phyloP scores from a whole-genome alignment of 2,329 filamentous ascomycete genomes.

The Endoconidiophora laricicola region DNA sequence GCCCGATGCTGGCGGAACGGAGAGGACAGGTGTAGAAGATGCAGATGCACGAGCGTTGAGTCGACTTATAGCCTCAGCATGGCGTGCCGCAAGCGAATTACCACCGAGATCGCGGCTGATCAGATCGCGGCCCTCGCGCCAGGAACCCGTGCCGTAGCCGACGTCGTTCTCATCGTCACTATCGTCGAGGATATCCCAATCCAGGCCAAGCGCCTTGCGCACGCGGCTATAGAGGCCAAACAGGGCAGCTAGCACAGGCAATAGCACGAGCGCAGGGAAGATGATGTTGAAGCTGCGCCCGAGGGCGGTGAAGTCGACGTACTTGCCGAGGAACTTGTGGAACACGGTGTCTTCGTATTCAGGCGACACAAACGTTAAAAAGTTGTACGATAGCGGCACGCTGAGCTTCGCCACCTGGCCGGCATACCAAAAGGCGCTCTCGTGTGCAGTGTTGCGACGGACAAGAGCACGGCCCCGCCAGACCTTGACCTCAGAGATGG shows the following conservation, averaged over 20 bases:
- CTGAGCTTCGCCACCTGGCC: conserved; percentile 84
- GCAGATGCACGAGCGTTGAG: conserved; percentile 19
- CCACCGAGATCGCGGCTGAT: conserved; percentile 74
- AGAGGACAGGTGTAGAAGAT: conserved; percentile 30
- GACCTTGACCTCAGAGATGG: conserved; percentile 86
- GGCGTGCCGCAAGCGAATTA: conserved; percentile 35
- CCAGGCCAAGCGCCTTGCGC: conserved; percentile 62
- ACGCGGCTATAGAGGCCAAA: conserved; percentile 82
- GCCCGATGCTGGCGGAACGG: conserved; percentile 27
- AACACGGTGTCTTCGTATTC: conserved; percentile 64
- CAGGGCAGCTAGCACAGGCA: conserved; percentile 70
- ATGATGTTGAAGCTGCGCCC: conserved; percentile 73
- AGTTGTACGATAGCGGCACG: conserved; percentile 89
- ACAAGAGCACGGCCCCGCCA: conserved; percentile 92
- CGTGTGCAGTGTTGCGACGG: conserved; percentile 75
- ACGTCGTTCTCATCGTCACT: conserved; percentile 45
- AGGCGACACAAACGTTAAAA: conserved; percentile 70
- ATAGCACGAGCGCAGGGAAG: conserved; percentile 73
- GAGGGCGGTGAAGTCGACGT: conserved; percentile 69
- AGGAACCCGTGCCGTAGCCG: conserved; percentile 61
- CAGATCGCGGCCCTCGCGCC: conserved; percentile 80
- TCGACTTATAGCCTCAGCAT: conserved; percentile 23
- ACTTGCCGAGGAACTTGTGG: conserved; percentile 66
- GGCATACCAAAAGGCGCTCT: conserved; percentile 91
- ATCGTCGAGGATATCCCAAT: conserved; percentile 56